Evolutionary conservation across 2,329 filamentous ascomycete genomes (phyloP).

Genomic region (Erysiphe pulchra): DNA sequence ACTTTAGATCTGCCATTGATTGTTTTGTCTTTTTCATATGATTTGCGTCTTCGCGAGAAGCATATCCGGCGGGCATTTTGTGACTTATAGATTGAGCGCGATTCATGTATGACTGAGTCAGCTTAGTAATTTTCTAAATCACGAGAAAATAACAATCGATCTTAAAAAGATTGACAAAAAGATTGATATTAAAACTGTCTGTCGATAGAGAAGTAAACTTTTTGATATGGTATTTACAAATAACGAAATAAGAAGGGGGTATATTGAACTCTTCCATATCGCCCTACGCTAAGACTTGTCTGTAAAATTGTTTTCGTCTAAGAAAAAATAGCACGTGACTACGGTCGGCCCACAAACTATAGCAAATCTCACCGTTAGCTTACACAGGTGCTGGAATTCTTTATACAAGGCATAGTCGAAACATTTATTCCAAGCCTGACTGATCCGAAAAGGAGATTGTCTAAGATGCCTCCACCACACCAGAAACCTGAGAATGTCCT

Average conservation of each 20-base stretch:
- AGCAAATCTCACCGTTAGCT: not conserved
- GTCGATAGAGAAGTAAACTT: no score
- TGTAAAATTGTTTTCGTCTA: not conserved
- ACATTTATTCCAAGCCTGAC: not conserved
- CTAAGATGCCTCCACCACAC: slow-evolving; percentile 51
- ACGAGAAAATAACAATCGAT: no score
- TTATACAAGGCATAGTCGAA: not conserved
- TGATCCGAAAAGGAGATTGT: slow-evolving; percentile 5
- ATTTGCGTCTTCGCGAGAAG: slow-evolving; percentile 39
- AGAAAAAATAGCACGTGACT: not conserved
- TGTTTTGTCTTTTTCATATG: slow-evolving; percentile 84
- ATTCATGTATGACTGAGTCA: no score
- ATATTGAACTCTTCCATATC: no score
- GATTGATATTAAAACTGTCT: no score
- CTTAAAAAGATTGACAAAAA: no score
- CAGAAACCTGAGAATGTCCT: slow-evolving; percentile 98
- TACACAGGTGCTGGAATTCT: no score
- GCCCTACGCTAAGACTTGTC: no score
- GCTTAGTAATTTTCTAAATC: no score
- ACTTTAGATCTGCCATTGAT: slow-evolving; percentile 96
- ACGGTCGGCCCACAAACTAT: not conserved
- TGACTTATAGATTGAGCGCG: not conserved
- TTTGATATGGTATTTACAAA: no score
- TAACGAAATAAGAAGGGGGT: no score
- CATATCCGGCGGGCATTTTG: slow-evolving; percentile 35